Evolutionary conservation across 1,284 basidiomycete species (phyloP).

Genomic region (Ustilago curta): DNA sequence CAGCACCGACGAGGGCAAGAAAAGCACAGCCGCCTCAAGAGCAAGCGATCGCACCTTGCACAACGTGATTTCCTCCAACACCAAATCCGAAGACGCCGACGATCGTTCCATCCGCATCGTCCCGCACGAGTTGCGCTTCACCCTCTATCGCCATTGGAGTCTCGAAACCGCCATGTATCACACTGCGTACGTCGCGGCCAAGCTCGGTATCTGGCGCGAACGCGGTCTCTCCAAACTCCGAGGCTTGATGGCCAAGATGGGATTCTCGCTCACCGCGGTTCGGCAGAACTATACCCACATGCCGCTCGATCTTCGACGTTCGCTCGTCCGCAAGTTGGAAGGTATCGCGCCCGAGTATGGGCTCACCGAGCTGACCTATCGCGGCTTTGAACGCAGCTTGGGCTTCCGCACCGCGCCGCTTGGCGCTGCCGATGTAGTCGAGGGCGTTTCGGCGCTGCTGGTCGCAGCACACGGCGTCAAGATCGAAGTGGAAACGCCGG

Average conservation of each 20-base stretch:
- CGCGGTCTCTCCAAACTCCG: conserved; percentile 87
- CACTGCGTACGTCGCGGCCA: conserved; percentile 93
- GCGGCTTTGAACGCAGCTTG: conserved; percentile 89
- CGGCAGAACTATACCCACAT: conserved; percentile 94
- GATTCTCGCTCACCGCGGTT: conserved; percentile 91
- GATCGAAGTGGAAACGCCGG: conserved; percentile 78
- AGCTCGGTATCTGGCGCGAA: conserved; percentile 96
- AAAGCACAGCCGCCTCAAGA: neutral
- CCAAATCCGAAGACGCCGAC: conserved; percentile 55
- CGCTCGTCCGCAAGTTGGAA: conserved; percentile 85
- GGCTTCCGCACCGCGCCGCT: conserved; percentile 88
- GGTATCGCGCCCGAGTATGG: conserved; percentile 95
- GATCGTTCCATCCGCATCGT: conserved; percentile 61
- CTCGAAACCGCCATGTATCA: conserved; percentile 98
- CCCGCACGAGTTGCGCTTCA: conserved; percentile 76
- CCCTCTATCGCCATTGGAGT: conserved; percentile 96
- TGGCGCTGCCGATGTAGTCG: conserved; percentile 92
- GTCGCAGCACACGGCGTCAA: conserved; percentile 90
- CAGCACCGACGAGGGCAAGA: neutral
- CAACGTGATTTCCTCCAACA: conserved; percentile 21
- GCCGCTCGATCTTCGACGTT: conserved; percentile 90
- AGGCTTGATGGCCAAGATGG: conserved; percentile 97
- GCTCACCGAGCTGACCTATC: conserved; percentile 91
- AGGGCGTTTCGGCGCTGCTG: conserved; percentile 86
- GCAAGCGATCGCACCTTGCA: conserved; percentile 12